A percentile compares a stretch with the other conserved stretches of the same genome.
These are phyloP conservation scores for Bretschneidera sinensis DNA, from an alignment of 345 rosid genomes.

Conservation along the genomic window DNA sequence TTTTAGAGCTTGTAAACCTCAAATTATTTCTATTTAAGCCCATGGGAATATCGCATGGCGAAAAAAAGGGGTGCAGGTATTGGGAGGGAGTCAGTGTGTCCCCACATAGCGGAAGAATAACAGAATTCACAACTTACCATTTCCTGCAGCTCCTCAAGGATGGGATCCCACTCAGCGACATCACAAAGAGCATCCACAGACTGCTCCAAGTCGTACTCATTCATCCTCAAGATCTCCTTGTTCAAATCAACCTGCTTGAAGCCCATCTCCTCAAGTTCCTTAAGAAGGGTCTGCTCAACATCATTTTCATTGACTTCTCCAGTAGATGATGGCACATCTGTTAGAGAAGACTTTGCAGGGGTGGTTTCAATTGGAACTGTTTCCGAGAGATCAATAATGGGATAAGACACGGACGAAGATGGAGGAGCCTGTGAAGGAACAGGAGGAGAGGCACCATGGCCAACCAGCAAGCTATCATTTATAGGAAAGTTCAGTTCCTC, in stretches of 20 bases:
- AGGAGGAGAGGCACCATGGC: too few relatives aligned
- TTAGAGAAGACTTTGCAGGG: too few relatives aligned
- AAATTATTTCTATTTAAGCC: background rate
- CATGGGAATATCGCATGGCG: too few relatives aligned
- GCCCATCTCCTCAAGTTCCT: slow-evolving; percentile 91
- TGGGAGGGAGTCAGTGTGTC: too few relatives aligned
- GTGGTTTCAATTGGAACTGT: slow-evolving; percentile 17
- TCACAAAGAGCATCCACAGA: slow-evolving; percentile 77
- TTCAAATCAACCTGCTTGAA: slow-evolving; percentile 83
- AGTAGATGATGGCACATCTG: too few relatives aligned
- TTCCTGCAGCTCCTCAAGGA: slow-evolving; percentile 79
- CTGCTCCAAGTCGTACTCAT: slow-evolving; percentile 68
- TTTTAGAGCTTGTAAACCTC: background rate
- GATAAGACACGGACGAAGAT: slow-evolving; percentile 31
- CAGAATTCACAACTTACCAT: slow-evolving; percentile 67
- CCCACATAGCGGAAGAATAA: too few relatives aligned
- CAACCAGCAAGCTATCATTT: slow-evolving; percentile 33
- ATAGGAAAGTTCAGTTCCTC: slow-evolving; percentile 35
- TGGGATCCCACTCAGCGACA: slow-evolving; percentile 80
- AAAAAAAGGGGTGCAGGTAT: too few relatives aligned
- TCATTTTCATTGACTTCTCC: slow-evolving; percentile 15
- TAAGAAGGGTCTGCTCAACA: slow-evolving; percentile 54
- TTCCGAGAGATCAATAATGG: slow-evolving; percentile 45
- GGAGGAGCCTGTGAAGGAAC: too few relatives aligned
- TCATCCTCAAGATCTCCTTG: slow-evolving; percentile 75